These are phyloP conservation scores for Melampsora occidentalis DNA, from an alignment of 1,284 basidiomycete genomes.

Conservation along the genomic window DNA sequence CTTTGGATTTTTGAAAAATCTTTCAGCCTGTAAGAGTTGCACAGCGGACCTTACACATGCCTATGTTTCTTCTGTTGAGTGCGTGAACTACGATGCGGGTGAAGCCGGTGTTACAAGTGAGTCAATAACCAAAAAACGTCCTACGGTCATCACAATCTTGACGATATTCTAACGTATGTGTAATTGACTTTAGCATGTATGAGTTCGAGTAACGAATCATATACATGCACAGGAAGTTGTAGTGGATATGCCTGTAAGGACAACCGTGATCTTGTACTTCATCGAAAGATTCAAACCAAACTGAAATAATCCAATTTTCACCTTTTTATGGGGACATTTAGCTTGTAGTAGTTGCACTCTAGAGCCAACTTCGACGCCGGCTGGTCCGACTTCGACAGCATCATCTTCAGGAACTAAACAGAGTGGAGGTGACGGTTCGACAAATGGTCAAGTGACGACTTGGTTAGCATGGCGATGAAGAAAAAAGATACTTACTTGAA, in stretches of 20 bases:
- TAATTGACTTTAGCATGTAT: neutral
- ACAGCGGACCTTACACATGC: constrained; percentile 8
- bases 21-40: constrained; percentile 1
- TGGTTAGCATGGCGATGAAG: constrained; percentile 4
- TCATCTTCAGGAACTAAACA: neutral
- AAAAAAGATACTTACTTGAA: too few species aligned
- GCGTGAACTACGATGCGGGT: neutral
- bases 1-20: neutral
- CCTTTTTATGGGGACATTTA: neutral
- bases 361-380: neutral
- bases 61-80: constrained; percentile 9
- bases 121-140: neutral
- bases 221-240: constrained; percentile 9
- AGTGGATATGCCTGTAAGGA: constrained; percentile 5
- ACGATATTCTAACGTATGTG: neutral
- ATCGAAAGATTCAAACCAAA: neutral
- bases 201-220: constrained; percentile 8
- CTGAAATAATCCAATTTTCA: neutral
- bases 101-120: constrained; percentile 1
- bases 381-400: constrained; percentile 6
- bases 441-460: constrained; percentile 3
- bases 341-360: neutral
- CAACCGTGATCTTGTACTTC: too few species aligned
- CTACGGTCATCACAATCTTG: too few species aligned
- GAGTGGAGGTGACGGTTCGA: neutral